Evolutionary conservation across 176 grass and related monocot genomes (phyloP).

Genomic region (Ensete ventricosum): DNA sequence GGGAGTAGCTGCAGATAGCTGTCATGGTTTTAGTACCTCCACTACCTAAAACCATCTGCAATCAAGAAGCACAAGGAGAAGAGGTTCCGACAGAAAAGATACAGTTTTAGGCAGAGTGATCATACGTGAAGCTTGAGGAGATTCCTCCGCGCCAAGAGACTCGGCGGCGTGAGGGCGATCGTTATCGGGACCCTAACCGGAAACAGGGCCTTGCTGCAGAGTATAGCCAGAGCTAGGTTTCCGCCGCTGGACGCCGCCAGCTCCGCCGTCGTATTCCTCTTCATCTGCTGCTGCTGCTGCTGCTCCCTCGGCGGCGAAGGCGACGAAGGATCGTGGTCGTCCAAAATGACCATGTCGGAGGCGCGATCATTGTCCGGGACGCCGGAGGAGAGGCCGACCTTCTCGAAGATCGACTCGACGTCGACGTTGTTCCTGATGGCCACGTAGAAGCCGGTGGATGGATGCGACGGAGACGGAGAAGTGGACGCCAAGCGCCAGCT

Average conservation of each 20-base stretch:
- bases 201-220: conserved; percentile 88
- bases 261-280: conserved; percentile 52
- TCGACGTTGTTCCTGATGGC: conserved; percentile 98
- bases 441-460: conserved; percentile 60
- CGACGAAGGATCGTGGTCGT: not conserved
- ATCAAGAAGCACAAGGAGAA: not conserved
- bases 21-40: not conserved
- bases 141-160: conserved; percentile 55
- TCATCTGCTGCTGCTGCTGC: conserved; percentile 9
- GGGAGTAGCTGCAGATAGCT: too few relatives aligned
- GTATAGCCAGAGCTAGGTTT: conserved; percentile 50
- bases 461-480: conserved; percentile 72
- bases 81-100: too few relatives aligned
- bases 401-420: conserved; percentile 68
- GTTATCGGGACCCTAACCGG: conserved; percentile 78
- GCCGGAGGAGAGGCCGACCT: conserved; percentile 48
- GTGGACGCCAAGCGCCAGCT: conserved; percentile 74
- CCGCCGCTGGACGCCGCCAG: conserved; percentile 73
- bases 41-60: not conserved
- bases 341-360: not conserved
- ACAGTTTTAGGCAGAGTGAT: not conserved
- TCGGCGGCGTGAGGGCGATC: conserved; percentile 78
- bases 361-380: conserved; percentile 3
- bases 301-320: conserved; percentile 13
- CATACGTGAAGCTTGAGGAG: conserved; percentile 56